Base-by-base conservation (phyloP, 495 filamentous ascomycete genomes). In the Penicillium lagena region DNA sequence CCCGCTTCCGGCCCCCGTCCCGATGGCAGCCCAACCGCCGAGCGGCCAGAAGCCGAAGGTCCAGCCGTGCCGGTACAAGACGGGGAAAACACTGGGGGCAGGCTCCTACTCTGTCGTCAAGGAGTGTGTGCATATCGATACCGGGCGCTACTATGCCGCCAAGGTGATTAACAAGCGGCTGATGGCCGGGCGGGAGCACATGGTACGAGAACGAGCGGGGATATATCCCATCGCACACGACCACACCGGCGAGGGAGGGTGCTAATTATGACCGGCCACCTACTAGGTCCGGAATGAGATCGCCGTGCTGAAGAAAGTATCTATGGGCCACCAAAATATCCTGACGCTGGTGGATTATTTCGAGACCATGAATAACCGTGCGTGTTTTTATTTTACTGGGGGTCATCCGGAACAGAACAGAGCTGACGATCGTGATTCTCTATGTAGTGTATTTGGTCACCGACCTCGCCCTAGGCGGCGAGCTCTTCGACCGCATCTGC, bases 91-190 rank as follows among this genome's bases (percentile, higher is more conserved):
- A 8, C 71, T 98, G 29, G 93, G 93, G 44, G 89, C 93, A 5
- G 93, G 93, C 46, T 94, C 88, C 35, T 98, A 98, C 70, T 96
- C 90, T 37, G 93, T 97, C 45, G 93, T 98, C n/a, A 97, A 97
- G 66, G 93, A 98, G 69, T 98, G 93, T 63, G 90, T 98, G 13
- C 94, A 97, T 64, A 96, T 97, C 55, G 93, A 97, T 52, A 97
- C 94, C 1, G 94, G 91, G 38, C 79, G 90, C 43, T 97, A 96
- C 71, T 98, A 97, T 82, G 93, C 93, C 12, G 93, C 94, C 32
- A 98, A 98, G 68, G 94, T 98, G 14, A 98, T 98, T 69, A 98
- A 97, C 66, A 98, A 98, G 78, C 78, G 93, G 29, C 70, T 98
- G 55, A 98, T 98, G 93, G 87, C 89, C 28, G 93, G 93, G 39